Evolutionary conservation across 306 rosid genomes (phyloP), one percentile per base, ranked within the genome.

Genomic region (Quercus robur): DNA sequence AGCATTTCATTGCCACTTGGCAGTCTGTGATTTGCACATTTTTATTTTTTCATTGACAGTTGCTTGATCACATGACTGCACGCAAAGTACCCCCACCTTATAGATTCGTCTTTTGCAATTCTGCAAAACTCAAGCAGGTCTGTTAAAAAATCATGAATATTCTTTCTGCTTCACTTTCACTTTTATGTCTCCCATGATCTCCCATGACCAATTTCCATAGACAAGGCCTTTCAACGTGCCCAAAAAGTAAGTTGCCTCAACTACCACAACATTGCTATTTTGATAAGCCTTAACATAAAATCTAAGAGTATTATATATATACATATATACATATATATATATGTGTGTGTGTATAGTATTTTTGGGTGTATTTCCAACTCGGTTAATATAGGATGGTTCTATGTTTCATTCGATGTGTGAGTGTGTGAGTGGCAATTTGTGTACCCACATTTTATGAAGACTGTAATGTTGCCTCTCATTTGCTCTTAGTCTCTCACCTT

Each of bases 281-380:
- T 30, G 21, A 17, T 30, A 17, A 12, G 17, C 12, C 38, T 11
- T 17, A 26, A 11, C 67, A 61, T 11, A 61, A 61, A 9, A 31
- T 31, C 33, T 31, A 31, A 31, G 33, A 31, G 33, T 41, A 41
- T 41, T 38, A 38, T 38, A 38, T 38, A 38, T 38, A 6, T 38
- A 5, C 6, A 41, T 41, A 38, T 6, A 38, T 1, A 28, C 6
- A 38, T 1, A 41, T 41, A 41, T 41, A 41, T 41, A 41, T 6
- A 41, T 1, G 38, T 33, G 38, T 33, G 38, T 33, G 38, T 5
- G 38, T 33, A 0, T 31, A 31, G 38, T 33, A 51, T 54, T 17
- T 76, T 73, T 71, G 28, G 82, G 41, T 38, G 66, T 68, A 78
- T 26, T 76, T 41, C 62, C 54, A 41, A 77, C 74, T 57, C 57